Evolutionary conservation across 2,329 filamentous ascomycete genomes (phyloP).

Genomic region (Epichloe brachyelytri): DNA sequence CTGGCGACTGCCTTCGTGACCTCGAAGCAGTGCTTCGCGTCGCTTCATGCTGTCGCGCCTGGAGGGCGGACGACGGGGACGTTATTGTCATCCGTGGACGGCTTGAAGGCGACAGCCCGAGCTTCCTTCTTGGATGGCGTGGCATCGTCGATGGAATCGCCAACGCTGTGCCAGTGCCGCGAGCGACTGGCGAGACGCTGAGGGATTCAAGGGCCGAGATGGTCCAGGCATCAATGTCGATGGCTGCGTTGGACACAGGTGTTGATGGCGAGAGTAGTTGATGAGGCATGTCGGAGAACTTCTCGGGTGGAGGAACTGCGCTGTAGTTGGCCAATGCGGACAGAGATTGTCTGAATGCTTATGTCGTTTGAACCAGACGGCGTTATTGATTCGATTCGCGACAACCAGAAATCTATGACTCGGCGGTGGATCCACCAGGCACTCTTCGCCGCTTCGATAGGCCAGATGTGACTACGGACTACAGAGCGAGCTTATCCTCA

Average conservation of each 20-base stretch:
- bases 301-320: slow-evolving; percentile 35
- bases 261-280: slow-evolving; percentile 12
- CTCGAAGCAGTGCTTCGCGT: slow-evolving; percentile 69
- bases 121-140: slow-evolving; percentile 2
- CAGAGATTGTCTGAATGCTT: neutral
- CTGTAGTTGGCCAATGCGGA: slow-evolving; percentile 39
- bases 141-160: slow-evolving; percentile 59
- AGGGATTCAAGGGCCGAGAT: slow-evolving; percentile 42
- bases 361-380: too few species aligned
- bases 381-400: too few species aligned
- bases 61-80: slow-evolving; percentile 33
- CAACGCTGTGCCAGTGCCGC: slow-evolving; percentile 50
- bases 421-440: neutral
- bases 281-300: slow-evolving; percentile 13
- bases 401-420: neutral
- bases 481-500: neutral
- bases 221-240: slow-evolving; percentile 58
- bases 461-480: neutral
- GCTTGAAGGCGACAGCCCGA: slow-evolving; percentile 11
- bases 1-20: slow-evolving; percentile 79
- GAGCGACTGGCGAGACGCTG: slow-evolving; percentile 40
- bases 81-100: slow-evolving; percentile 15
- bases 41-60: slow-evolving; percentile 42
- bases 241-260: slow-evolving; percentile 15
- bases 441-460: neutral